Base-by-base conservation (phyloP, 2,329 filamentous ascomycete species). In the Teratosphaeria epicoccoides region DNA sequence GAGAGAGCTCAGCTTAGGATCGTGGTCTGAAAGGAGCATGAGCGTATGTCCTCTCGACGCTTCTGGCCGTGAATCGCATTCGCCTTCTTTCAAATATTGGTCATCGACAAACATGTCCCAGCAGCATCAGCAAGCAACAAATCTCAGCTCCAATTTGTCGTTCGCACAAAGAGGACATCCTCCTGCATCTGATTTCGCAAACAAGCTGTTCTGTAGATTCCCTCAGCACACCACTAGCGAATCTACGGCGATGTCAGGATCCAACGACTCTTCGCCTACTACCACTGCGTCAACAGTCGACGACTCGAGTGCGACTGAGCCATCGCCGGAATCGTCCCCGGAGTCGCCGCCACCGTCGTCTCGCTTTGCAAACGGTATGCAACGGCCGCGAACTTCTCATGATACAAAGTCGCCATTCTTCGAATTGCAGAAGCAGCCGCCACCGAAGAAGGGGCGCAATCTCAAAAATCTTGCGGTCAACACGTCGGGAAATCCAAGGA, bases 211-310 rank as follows among this genome's bases (percentile, higher is more conserved):
- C 44, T 57, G 56, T 24, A 61, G 58, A 51, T 65, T 61, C 47
- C 86, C 88, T 70, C 82, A 84, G 63, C 85, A 87, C 66, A 78
- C 82, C 66, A 80, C 87, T 65, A 88, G 85, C 71, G 84, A 81
- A n/a, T 90, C 84, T 6, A 88, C 85, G 2, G 78, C 78, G 10
- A 45, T 46, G 50, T 87, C 86, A 14, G 88, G 87, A 57, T 97
- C 93, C 1, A 87, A 87, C 43, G 90, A 95, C 64, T 95, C 91
- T 22, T 97, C 91, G 7, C 93, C 93, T 1, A 97, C 91, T 6
- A 96, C 90, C 3, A 95, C 91, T 2, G 80, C 93, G 47, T 95
- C 89, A 5, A 95, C 88, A 20, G 88, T 91, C 57, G 91, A 95
- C 71, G 94, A 90, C 4, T 91, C 88, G 7, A 87, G 88, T 25